Evolutionary conservation across 2,329 filamentous ascomycete genomes (phyloP).

Genomic region (Capronia coronata): DNA sequence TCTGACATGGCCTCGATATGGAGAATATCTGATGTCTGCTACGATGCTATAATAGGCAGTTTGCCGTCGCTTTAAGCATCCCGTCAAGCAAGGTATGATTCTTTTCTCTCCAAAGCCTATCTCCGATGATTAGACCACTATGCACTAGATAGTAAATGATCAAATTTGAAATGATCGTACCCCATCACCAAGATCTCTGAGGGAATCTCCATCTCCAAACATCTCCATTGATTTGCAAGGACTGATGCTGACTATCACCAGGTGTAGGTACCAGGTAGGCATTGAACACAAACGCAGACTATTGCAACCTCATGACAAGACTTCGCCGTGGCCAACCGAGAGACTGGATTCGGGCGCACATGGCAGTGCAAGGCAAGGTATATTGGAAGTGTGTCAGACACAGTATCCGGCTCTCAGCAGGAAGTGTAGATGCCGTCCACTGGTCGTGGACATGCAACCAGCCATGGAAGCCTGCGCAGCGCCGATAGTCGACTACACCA

Average conservation of each 20-base stretch:
- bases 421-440: too few species aligned
- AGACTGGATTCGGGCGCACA: too few species aligned
- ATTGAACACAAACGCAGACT: neutral
- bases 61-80: too few species aligned
- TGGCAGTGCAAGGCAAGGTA: too few species aligned
- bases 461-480: neutral
- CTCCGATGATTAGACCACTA: constrained; percentile 60
- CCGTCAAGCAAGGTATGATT: constrained; percentile 31
- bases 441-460: neutral
- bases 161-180: constrained; percentile 51
- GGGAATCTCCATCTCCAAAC: constrained; percentile 33
- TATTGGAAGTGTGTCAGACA: too few species aligned
- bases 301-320: too few species aligned
- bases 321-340: too few species aligned
- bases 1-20: neutral
- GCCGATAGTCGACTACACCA: neutral
- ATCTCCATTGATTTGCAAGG: neutral
- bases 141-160: constrained; percentile 65
- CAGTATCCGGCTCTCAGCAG: too few species aligned
- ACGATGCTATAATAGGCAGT: too few species aligned
- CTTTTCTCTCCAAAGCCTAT: constrained; percentile 22
- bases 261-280: constrained; percentile 13
- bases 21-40: too few species aligned
- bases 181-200: constrained; percentile 65
- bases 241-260: constrained; percentile 12